Conservation (phyloP, 495 filamentous ascomycete genomes). For the Patellaria atrata region DNA sequence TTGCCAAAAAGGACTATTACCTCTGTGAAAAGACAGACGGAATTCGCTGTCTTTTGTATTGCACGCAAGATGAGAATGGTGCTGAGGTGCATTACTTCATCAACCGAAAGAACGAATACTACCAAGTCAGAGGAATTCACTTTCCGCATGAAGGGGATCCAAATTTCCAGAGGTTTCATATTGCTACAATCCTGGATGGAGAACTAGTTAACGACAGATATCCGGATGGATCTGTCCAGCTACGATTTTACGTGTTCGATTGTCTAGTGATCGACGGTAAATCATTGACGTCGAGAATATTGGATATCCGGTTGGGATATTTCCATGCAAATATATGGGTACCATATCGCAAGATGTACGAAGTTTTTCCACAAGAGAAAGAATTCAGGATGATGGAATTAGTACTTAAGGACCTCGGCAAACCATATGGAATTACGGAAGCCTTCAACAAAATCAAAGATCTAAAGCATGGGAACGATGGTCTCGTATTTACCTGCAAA, state of each 20-base stretch:
- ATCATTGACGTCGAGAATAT: constrained; percentile 55
- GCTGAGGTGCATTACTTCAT: constrained; percentile 54
- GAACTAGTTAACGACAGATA: constrained; percentile 75
- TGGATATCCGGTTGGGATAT: constrained; percentile 81
- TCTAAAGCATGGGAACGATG: constrained; percentile 85
- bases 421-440: constrained; percentile 74
- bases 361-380: constrained; percentile 52
- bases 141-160: constrained; percentile 57
- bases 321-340: constrained; percentile 65
- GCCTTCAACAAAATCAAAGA: constrained; percentile 76
- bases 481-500: constrained; percentile 89
- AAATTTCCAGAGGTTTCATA: constrained; percentile 49
- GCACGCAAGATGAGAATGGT: constrained; percentile 43
- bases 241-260: constrained; percentile 67
- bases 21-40: constrained; percentile 98
- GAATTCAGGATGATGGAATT: constrained; percentile 70
- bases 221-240: constrained; percentile 49
- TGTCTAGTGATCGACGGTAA: constrained; percentile 71
- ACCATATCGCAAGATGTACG: constrained; percentile 54
- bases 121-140: constrained; percentile 57
- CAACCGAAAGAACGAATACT: constrained; percentile 95
- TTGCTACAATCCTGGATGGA: constrained; percentile 74
- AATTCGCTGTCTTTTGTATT: constrained; percentile 85
- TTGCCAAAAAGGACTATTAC: constrained; percentile 75
- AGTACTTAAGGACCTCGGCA: constrained; percentile 83